Base-by-base conservation (phyloP, 1,284 basidiomycete species). In the Papiliotrema laurentii region DNA sequence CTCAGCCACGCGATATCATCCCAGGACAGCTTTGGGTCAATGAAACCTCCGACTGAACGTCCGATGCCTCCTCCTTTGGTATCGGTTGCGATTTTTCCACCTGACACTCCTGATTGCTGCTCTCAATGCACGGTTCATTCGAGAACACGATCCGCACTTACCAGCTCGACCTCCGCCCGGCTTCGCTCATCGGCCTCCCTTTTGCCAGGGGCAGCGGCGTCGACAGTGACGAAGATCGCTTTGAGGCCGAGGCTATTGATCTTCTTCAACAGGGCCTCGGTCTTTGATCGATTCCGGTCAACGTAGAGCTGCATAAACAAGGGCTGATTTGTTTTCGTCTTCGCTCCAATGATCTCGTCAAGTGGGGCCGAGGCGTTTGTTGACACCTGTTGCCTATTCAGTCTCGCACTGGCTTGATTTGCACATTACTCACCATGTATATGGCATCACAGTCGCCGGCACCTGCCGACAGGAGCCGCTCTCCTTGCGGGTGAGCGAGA, bases 291-390 rank as follows among this genome's bases (percentile, higher is more conserved):
- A 47, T 73, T 66, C 19, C 64, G 54, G 49, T 74, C 69, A 16
- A 74, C 72, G 58, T 75, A 74, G 42, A 75, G 67, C 54, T 75
- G 72, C 71, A 75, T 73, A 55, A 75, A 72, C 54, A 73, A 71
- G 14, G 64, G 53, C 45, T 73, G 71, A 6, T 59, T 51, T 0
- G 61, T 52, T 2, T 31, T 24, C 2, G 60, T 55, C 4, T 57
- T 55, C 1, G 61, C 65, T 0, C 39, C 54, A 40, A 73, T 61
- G 37, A 73, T 75, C 14, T 64, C 63, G 4, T 63, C 54, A 25
- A 75, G 55, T 0, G 71, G 68, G 2, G 68, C 66, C 0, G 69
- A 72, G 22, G 72, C 66, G 59, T 73, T 73, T 16, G 71, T 74
- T 7, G 69, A 72, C 27, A 75, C 66, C 70, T 72, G 43, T 26